Conservation (phyloP, 2,329 filamentous ascomycete genomes). For the Orbilia ellipsospora region DNA sequence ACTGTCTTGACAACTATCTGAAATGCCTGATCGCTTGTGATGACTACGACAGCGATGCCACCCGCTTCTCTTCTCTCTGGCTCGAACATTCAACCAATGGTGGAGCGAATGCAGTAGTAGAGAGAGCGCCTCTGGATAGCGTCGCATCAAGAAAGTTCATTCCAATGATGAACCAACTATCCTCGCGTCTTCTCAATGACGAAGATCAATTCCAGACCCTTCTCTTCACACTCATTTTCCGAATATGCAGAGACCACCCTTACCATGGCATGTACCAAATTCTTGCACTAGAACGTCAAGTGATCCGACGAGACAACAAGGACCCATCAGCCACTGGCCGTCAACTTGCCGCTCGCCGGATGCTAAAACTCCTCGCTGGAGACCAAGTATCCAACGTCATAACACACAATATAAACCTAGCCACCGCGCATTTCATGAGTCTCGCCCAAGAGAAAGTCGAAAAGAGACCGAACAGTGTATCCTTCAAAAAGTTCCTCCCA, state of each 20-base stretch:
- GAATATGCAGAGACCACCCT: conserved; percentile 91
- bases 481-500: conserved; percentile 58
- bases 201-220: conserved; percentile 78
- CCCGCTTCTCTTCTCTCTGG: conserved; percentile 95
- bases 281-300: conserved; percentile 72
- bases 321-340: conserved; percentile 81
- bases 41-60: conserved; percentile 85
- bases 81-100: conserved; percentile 83
- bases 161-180: conserved; percentile 91
- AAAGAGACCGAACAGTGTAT: conserved; percentile 74
- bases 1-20: conserved; percentile 93
- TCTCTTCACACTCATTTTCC: conserved; percentile 77
- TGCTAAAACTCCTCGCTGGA: conserved; percentile 42
- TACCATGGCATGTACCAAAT: conserved; percentile 98
- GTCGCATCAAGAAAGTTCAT: conserved; percentile 95
- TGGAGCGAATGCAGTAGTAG: conserved; percentile 80
- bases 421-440: conserved; percentile 44
- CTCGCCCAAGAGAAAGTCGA: conserved; percentile 64
- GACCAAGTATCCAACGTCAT: conserved; percentile 21
- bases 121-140: conserved; percentile 71
- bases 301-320: conserved; percentile 70
- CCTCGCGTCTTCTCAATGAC: conserved; percentile 84
- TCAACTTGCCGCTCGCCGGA: conserved; percentile 73
- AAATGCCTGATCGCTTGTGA: conserved; percentile 86
- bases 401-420: conserved; percentile 44